Evolutionary conservation across 2,329 filamentous ascomycete genomes (phyloP).

Genomic region (Cladobotryum protrusum): DNA sequence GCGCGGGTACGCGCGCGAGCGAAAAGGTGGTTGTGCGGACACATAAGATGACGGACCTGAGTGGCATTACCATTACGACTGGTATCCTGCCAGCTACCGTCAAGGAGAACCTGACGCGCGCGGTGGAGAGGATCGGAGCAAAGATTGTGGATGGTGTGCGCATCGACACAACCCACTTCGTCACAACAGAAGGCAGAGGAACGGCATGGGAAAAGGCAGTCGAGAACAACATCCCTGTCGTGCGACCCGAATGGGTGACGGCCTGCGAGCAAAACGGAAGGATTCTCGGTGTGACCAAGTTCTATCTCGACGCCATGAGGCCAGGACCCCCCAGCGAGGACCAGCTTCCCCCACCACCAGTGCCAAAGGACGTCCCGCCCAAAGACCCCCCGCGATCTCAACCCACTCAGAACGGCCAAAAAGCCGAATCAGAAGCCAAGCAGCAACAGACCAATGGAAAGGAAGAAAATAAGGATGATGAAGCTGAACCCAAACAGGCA

Average conservation of each 20-base stretch:
- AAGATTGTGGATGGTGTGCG: constrained; percentile 85
- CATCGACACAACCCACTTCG: constrained; percentile 97
- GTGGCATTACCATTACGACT: constrained; percentile 88
- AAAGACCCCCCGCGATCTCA: constrained; percentile 17
- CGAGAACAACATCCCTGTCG: constrained; percentile 96
- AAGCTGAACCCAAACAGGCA: constrained; percentile 21
- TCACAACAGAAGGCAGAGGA: constrained; percentile 88
- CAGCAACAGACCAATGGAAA: constrained; percentile 17
- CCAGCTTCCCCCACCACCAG: constrained; percentile 24
- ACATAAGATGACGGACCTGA: constrained; percentile 97
- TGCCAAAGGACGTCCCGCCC: constrained; percentile 30
- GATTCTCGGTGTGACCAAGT: constrained; percentile 89
- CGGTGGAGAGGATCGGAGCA: constrained; percentile 83
- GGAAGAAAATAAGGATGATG: constrained; percentile 14
- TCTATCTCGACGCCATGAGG: constrained; percentile 79
- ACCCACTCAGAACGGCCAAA: constrained; percentile 18
- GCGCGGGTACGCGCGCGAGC: constrained; percentile 77
- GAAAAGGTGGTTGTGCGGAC: constrained; percentile 82
- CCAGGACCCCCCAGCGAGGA: constrained; percentile 37
- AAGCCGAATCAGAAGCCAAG: constrained; percentile 17
- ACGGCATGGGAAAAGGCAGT: constrained; percentile 92
- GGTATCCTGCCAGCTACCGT: constrained; percentile 72
- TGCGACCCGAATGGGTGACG: constrained; percentile 93
- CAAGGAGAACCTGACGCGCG: constrained; percentile 65
- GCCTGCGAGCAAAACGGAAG: constrained; percentile 91